These are phyloP conservation scores for Plasmodium relictum DNA, from an alignment of 169 alveolate genomes.

Conservation along the genomic window DNA sequence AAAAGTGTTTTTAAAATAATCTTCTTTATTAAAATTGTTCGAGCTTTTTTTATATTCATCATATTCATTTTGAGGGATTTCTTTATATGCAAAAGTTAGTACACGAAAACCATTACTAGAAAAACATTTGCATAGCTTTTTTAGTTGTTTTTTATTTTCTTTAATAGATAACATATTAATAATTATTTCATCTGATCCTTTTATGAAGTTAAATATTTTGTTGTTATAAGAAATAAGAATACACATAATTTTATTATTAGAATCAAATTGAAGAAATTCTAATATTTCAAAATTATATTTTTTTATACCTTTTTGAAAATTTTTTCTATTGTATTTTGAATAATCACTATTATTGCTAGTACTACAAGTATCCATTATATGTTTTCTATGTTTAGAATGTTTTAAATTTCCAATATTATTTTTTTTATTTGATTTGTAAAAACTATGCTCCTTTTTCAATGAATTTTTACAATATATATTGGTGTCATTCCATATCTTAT, in stretches of 20 bases:
- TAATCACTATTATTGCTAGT: neutral
- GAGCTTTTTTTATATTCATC: constrained; percentile 22
- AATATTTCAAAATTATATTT: constrained; percentile 14
- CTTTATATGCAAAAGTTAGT: constrained; percentile 27
- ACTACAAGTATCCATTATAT: neutral
- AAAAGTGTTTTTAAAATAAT: constrained; percentile 19
- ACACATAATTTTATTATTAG: constrained; percentile 8
- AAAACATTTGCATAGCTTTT: neutral
- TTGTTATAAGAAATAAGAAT: constrained; percentile 17
- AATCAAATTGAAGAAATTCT: constrained; percentile 7
- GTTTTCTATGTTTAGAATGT: too few species aligned
- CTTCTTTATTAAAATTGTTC: neutral
- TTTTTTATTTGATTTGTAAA: constrained; percentile 11
- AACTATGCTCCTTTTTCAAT: constrained; percentile 11
- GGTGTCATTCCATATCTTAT: neutral
- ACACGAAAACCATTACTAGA: constrained; percentile 30
- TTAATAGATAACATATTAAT: constrained; percentile 4
- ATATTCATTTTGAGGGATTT: constrained; percentile 27
- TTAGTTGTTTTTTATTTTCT: neutral
- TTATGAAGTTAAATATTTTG: constrained; percentile 15
- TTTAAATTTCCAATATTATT: constrained; percentile 15
- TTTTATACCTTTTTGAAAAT: neutral
- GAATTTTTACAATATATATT: constrained; percentile 26
- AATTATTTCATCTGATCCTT: constrained; percentile 20
- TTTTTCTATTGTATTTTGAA: neutral